Conservation (phyloP, 768 basidiomycete species). For the Termitomyces eurrhizus region DNA sequence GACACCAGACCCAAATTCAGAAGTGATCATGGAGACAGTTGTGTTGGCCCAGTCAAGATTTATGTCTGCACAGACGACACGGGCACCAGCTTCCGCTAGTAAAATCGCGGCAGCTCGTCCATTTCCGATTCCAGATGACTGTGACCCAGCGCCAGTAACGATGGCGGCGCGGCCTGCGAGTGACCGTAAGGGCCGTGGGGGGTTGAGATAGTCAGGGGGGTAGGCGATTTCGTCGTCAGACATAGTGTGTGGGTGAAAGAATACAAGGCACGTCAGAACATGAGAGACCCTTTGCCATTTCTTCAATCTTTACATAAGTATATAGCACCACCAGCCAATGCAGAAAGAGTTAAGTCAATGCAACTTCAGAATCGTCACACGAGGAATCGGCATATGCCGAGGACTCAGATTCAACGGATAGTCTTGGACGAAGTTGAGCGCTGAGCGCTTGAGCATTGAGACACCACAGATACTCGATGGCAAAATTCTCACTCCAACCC, state of each 20-base stretch:
- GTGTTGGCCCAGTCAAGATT: constrained; percentile 32
- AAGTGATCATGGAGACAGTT: constrained; percentile 35
- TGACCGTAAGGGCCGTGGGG: constrained; percentile 30
- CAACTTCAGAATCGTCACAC: neutral
- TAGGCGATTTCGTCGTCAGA: constrained; percentile 2
- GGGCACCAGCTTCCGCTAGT: constrained; percentile 36
- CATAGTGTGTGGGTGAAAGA: constrained; percentile 1
- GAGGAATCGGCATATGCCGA: neutral
- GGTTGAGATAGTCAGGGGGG: constrained; percentile 19
- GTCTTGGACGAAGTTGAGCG: no score
- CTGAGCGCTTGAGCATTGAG: neutral
- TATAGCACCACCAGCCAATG: neutral
- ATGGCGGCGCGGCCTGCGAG: constrained; percentile 33
- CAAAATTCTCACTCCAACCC: neutral
- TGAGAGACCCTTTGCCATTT: neutral
- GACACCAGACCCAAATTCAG: constrained; percentile 30
- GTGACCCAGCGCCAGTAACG: constrained; percentile 39
- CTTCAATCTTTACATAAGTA: neutral
- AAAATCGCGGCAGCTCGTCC: constrained; percentile 39
- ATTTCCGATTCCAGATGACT: constrained; percentile 36
- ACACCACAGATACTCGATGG: neutral
- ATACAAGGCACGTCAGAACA: neutral
- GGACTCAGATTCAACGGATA: no score
- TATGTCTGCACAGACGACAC: constrained; percentile 33
- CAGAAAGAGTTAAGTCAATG: neutral